Evolutionary conservation across 305 asterid genomes (phyloP).

Genomic region (Nicotiana rustica): DNA sequence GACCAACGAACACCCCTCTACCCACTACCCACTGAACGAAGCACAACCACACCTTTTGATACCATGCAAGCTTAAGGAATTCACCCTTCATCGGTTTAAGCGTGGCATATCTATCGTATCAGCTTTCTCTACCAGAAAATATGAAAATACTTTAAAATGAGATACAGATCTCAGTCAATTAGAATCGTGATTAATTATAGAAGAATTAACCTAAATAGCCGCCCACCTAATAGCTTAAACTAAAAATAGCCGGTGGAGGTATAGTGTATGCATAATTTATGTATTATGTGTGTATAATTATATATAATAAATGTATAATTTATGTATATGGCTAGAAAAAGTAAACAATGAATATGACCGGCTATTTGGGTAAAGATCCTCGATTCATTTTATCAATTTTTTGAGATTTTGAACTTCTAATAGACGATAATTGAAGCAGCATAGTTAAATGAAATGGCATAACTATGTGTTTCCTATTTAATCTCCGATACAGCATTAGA

Average conservation of each 20-base stretch:
- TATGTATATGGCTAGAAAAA: no score
- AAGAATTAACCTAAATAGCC: no score
- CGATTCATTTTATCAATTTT: background rate
- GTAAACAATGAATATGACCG: no score
- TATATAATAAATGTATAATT: no score
- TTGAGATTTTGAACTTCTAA: constrained; percentile 9
- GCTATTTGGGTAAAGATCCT: background rate
- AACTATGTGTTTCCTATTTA: background rate
- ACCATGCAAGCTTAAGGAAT: background rate
- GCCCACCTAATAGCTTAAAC: no score
- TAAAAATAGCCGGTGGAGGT: no score
- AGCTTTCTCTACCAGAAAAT: constrained; percentile 26
- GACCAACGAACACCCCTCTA: no score
- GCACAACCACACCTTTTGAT: background rate
- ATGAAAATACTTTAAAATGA: background rate
- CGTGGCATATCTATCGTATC: background rate
- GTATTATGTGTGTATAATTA: no score
- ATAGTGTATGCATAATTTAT: no score
- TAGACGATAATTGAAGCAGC: background rate
- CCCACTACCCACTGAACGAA: background rate
- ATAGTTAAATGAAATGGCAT: background rate
- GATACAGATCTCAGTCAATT: background rate
- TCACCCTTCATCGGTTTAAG: background rate
- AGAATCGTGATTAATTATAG: background rate
- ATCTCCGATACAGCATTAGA: background rate